Evolutionary conservation across 169 alveolate genomes (phyloP), one percentile per base, ranked within the genome.

Genomic region (Plasmodium yoelii): DNA sequence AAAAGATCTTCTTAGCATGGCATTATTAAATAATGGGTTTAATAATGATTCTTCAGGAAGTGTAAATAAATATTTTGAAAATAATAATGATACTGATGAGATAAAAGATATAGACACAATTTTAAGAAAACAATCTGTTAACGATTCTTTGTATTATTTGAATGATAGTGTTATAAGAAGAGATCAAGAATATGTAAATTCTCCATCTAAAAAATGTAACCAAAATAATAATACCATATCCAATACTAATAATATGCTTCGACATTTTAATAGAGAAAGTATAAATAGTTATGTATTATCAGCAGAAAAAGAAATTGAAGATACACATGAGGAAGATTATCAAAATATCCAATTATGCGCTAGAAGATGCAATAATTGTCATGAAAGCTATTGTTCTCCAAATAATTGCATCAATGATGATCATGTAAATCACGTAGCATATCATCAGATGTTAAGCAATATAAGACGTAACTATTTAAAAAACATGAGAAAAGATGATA

Each of bases 341-440:
- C 65, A 69, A 60, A 72, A 65, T 39, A 57, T 82, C 28, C 57
- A 67, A 39, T 19, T 82, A 10, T 82, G 90, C n/a, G 22, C 80
- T 2, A 53, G 63, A 24, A 49, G 34, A 18, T 82, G 90, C 22
- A 65, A 55, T 28, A 22, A 9, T 9, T 82, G 90, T 39, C 60
- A 53, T 34, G 84, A 82, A 9, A 82, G 13, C 19, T 82, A 67
- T 56, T 82, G 90, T 13, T 42, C 75, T 67, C 84, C 84, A 67
- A 67, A 67, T 67, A 34, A 67, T 0, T 82, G 90, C 12, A n/a
- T 34, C 46, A 82, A 65, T 53, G 12, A 53, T 39, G 84, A 82
- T 55, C 90, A 82, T 55, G 90, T 39, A 59, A 67, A 82, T 53
- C 90, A 82, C 44, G 90, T 82, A 34, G 18, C 69, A 7, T 82